Evolutionary conservation across 2,329 filamentous ascomycete genomes (phyloP).

Genomic region (Penicillium oxalicum): DNA sequence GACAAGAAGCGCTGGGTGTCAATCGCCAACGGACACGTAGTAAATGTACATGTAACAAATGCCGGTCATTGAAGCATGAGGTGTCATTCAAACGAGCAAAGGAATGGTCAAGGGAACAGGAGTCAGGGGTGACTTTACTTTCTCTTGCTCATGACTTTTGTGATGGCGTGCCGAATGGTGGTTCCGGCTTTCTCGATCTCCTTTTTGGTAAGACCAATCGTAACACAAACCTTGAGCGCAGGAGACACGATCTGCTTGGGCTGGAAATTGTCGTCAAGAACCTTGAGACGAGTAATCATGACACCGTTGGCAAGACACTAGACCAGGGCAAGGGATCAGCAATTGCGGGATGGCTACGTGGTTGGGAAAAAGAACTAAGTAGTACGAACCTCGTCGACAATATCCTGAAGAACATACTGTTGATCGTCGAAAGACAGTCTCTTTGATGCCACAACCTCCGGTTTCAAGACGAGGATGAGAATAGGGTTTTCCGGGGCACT

Average conservation of each 20-base stretch:
- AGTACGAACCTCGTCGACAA: conserved; percentile 81
- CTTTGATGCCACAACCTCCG: conserved; percentile 68
- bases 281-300: conserved; percentile 80
- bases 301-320: conserved; percentile 82
- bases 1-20: conserved; percentile 13
- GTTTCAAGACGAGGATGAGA: conserved; percentile 75
- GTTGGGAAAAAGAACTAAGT: neutral
- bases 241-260: conserved; percentile 67
- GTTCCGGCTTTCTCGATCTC: conserved; percentile 92
- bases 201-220: conserved; percentile 80
- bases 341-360: conserved; percentile 2
- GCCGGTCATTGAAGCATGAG: conserved; percentile 21
- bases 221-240: conserved; percentile 86
- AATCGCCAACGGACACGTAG: conserved; percentile 6
- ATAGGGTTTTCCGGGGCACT: conserved; percentile 81
- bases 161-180: conserved; percentile 83
- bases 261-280: conserved; percentile 60
- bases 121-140: conserved; percentile 31
- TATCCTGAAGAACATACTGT: conserved; percentile 77
- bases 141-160: conserved; percentile 70
- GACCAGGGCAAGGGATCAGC: conserved; percentile 2
- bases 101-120: conserved; percentile 4
- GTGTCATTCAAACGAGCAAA: conserved; percentile 11
- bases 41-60: conserved; percentile 1
- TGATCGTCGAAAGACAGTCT: conserved; percentile 68